phyloP scores from a whole-genome alignment of 2,329 filamentous ascomycete species.

The Paraphoma chrysanthemicola region DNA sequence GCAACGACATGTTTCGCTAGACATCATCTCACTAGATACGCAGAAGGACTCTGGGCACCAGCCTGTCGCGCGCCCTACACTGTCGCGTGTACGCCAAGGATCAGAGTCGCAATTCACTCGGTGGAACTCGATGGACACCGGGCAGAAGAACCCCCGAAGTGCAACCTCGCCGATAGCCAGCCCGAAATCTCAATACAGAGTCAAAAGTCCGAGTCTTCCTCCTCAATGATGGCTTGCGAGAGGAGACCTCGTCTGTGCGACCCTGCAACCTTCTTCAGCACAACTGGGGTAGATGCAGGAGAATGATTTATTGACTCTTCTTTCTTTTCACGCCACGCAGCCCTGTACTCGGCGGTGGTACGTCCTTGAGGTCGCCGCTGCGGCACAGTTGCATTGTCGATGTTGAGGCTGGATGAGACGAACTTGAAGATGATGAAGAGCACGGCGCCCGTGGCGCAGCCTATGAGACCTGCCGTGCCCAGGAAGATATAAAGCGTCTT shows the following conservation, averaged over 20 bases:
- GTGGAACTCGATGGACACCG: neutral
- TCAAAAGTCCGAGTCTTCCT: constrained; percentile 66
- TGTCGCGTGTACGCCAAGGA: neutral
- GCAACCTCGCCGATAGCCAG: neutral
- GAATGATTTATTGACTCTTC: constrained; percentile 20
- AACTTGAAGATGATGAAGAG: constrained; percentile 65
- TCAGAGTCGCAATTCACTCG: neutral
- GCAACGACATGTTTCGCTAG: neutral
- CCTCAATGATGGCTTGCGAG: constrained; percentile 74
- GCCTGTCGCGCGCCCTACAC: neutral
- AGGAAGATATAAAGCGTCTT: constrained; percentile 64
- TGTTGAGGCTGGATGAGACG: constrained; percentile 58
- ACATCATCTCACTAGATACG: neutral
- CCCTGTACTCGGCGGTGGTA: constrained; percentile 39
- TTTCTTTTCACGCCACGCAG: constrained; percentile 34
- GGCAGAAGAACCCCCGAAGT: neutral
- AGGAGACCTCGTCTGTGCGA: constrained; percentile 58
- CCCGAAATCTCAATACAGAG: neutral
- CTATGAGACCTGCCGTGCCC: constrained; percentile 71
- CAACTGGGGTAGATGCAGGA: constrained; percentile 19
- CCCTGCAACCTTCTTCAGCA: constrained; percentile 39
- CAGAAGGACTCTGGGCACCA: neutral
- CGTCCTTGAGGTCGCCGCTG: constrained; percentile 16
- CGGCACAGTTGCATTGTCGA: constrained; percentile 42
- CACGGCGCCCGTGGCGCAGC: constrained; percentile 67